Base-by-base conservation (phyloP, 192 early-diverging fungal species). In the Jimgerdemannia flammicorona region DNA sequence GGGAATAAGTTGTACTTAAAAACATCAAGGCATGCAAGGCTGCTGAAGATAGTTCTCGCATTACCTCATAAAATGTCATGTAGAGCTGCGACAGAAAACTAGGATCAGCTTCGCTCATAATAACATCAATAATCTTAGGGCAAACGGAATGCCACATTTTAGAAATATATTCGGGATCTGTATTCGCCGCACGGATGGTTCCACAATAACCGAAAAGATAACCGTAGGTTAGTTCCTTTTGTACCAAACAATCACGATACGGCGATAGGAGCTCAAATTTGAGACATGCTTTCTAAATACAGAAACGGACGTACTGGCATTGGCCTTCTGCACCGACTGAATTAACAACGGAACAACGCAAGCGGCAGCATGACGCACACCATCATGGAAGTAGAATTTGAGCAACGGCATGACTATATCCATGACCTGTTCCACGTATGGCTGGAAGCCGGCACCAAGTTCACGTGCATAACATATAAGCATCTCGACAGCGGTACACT, bases 401-500 rank as follows among this genome's bases (percentile, higher is more conserved):
- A 99, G 87, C 20, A 98, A 81, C 69, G 96, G 95, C 39, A 98
- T 80, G 44, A 94, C 89, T 72, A 97, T 93, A 68, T 94, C 93
- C 80, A 97, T 87, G 59, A 95, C 91, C 72, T 89, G 80, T 63
- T 90, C 86, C 19, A 94, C 94, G 79, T 96, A 98, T 4, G 92
- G 90, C 59, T 90, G 84, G 85, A 99, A 99, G 10, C 90, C 91
- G 19, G 91, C 89, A 59, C 95, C 95, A 74, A 99, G 89, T 76
- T 98, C 95, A 49, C 91, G 85, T 4, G 97, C 96, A 79, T 99
- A 99, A 72, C 92, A 95, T 29, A 93, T 89, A 71, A 99, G 82
- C 97, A 99, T 98, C 83, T 99, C 97, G 11, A 99, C 93, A 17
- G 98, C 97, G 10, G 94, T 96, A 82, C 93, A 95, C 81, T 99